Evolutionary conservation across 192 early-diverging fungal species (phyloP).

Genomic region (Coemansia sp.): DNA sequence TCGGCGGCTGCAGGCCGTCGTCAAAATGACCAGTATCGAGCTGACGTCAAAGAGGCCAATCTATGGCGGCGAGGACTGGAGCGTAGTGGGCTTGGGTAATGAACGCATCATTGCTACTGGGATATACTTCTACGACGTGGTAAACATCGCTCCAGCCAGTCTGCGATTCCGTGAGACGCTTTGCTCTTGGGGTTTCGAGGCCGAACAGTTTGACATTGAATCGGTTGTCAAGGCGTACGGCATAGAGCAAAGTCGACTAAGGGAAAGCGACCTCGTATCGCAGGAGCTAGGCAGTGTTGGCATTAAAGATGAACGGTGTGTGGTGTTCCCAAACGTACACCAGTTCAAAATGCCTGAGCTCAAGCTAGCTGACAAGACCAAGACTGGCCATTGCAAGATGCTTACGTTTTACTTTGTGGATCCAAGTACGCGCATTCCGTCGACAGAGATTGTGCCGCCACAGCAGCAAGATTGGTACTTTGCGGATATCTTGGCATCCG

Average conservation of each 20-base stretch:
- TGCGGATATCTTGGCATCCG: not conserved
- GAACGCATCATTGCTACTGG: too few relatives aligned
- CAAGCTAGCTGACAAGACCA: conserved; percentile 60
- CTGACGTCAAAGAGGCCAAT: conserved; percentile 66
- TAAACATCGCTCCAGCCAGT: too few relatives aligned
- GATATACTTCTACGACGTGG: too few relatives aligned
- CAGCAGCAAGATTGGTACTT: conserved; percentile 62
- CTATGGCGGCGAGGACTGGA: conserved; percentile 64
- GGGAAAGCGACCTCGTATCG: not conserved
- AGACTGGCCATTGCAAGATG: conserved; percentile 69
- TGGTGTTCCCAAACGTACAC: conserved; percentile 72
- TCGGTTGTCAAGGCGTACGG: not conserved
- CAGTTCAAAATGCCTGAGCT: conserved; percentile 70
- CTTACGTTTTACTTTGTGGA: conserved; percentile 73
- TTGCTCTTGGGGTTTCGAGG: not conserved
- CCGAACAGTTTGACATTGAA: not conserved
- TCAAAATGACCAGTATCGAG: conserved; percentile 67
- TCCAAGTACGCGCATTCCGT: conserved; percentile 58
- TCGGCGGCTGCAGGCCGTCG: too few relatives aligned
- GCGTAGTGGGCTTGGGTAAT: conserved; percentile 44
- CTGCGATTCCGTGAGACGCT: too few relatives aligned
- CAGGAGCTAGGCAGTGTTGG: conserved; percentile 20
- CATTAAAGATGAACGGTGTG: conserved; percentile 59
- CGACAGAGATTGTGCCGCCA: conserved; percentile 65
- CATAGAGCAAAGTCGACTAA: conserved; percentile 43